These are phyloP conservation scores for Nothopassalora personata DNA, from an alignment of 2,329 filamentous ascomycete genomes.

Conservation along the genomic window DNA sequence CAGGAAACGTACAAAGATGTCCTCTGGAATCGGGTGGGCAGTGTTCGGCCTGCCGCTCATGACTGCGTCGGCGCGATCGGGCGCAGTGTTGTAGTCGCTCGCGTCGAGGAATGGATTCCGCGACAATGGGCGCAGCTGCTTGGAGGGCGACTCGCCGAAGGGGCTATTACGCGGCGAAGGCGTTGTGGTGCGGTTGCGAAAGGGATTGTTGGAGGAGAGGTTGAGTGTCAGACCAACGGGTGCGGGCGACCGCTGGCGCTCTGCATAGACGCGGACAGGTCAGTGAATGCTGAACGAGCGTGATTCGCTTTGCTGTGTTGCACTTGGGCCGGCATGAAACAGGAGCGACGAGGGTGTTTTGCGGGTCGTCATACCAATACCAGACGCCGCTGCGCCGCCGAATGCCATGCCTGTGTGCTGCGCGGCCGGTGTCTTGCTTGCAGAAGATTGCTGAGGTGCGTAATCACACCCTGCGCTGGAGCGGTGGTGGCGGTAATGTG, in stretches of 20 bases:
- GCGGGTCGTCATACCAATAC: slow-evolving; percentile 6
- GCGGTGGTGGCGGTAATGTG: background rate
- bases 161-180: slow-evolving; percentile 24
- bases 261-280: slow-evolving; percentile 23
- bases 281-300: slow-evolving; percentile 2
- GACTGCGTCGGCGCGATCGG: slow-evolving; percentile 18
- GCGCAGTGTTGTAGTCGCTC: slow-evolving; percentile 20
- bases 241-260: slow-evolving; percentile 44
- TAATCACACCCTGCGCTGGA: too few species aligned
- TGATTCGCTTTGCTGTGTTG: background rate
- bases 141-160: slow-evolving; percentile 44
- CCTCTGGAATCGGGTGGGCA: slow-evolving; percentile 50
- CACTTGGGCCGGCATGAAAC: slow-evolving; percentile 3
- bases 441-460: background rate
- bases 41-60: slow-evolving; percentile 1
- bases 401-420: slow-evolving; percentile 5
- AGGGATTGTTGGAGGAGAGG: slow-evolving; percentile 72
- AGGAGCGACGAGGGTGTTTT: slow-evolving; percentile 9
- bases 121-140: slow-evolving; percentile 55
- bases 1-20: slow-evolving; percentile 66
- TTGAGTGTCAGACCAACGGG: slow-evolving; percentile 15
- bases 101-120: slow-evolving; percentile 67
- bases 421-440: background rate
- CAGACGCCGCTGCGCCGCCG: slow-evolving; percentile 6
- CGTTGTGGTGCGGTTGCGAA: slow-evolving; percentile 64